Evolutionary conservation across 768 basidiomycete species (phyloP), one percentile per base, ranked within the genome.

Genomic region (Boletus insuetus): DNA sequence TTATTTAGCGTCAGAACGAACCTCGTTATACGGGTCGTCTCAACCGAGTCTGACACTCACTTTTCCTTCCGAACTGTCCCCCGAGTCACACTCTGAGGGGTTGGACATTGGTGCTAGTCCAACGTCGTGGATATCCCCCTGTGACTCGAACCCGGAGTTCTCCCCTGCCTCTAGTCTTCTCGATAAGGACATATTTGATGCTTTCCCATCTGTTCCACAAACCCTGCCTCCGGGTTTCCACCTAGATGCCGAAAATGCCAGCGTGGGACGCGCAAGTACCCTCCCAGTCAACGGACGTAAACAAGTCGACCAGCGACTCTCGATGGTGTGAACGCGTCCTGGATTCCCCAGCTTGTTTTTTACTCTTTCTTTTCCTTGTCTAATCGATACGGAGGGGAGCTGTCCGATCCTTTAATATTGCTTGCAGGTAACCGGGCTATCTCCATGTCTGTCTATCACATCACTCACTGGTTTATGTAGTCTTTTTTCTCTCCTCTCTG

Each of bases 141-240:
- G 17, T 65, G 69, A 75, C 37, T 74, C 77, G 3, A 75, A 63
- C 53, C 42, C 72, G 66, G 56, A 72, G 74, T 58, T 82, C 75
- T 57, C 82, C 72, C 47, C 69, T 16, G 44, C 61, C 0, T 59
- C 69, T 2, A 71, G 71, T 59, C 32, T 63, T 24, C 79, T 89
- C 41, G 84, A 86, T 63, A 73, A 75, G 56, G 80, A 80, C 12
- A 70, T 87, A 22, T 87, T 85, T 59, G 87, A 89, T 54, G 80
- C 85, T 8, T 89, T 90, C 69, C 89, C 89, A 22, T 80, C 80
- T 34, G 87, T 89, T 6, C 87, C 88, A 2, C 74, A 78, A 45
- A 75, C 74, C 17, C 68, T 76, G 6, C 79, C 81, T 2, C 63
- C 72, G 32, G 69, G 67, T 31, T 65, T 55, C 40, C 54, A 54